Evolutionary conservation across 2,329 filamentous ascomycete genomes (phyloP), one percentile per base, ranked within the genome.

Genomic region (Cladophialophora immunda): DNA sequence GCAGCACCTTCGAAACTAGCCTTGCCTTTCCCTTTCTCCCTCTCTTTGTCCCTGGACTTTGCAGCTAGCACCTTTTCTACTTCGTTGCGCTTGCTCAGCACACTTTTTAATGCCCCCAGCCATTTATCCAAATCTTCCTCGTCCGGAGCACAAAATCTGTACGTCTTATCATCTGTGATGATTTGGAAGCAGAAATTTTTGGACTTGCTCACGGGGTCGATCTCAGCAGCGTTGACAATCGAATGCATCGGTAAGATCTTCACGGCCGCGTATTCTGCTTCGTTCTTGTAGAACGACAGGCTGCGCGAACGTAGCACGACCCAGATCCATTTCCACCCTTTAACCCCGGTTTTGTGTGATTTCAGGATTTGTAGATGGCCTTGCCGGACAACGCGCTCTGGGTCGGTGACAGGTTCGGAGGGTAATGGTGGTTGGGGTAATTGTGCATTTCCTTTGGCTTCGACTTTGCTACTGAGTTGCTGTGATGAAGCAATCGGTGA

Each of bases 241-340:
- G 85, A 88, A 8, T 87, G 83, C 73, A 98, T 87, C 3, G 91
- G 88, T 36, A 97, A 83, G 73, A 99, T 91, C 73, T 93, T 90
- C 68, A 91, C 85, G 0, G 94, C 92, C 13, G 91, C 90, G 78
- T 98, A 98, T 80, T 99, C 95, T 70, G 87, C 83, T 64, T 96
- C 92, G 75, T 96, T 91, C 79, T 97, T 97, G 84, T 99, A 99
- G 29, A 98, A 86, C 17, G 93, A 91, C 34, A 99, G 83, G 70
- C 92, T 93, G 59, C 91, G 89, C 1, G 92, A 90, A 34, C 95
- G 91, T 59, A 99, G 85, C 0, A 98, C 95, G 13, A 91, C 91
- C 95, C 95, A 98, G 66, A 93, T 86, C 73, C 93, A 90, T 83
- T 97, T 97, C 95, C 95, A 99, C 75, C 97, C 92, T 55, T 91